Percentiles rank a stretch among this genome's conserved stretches.
Conservation (phyloP, 148 eudicot genomes). For the Rhododendron ovatum region DNA sequence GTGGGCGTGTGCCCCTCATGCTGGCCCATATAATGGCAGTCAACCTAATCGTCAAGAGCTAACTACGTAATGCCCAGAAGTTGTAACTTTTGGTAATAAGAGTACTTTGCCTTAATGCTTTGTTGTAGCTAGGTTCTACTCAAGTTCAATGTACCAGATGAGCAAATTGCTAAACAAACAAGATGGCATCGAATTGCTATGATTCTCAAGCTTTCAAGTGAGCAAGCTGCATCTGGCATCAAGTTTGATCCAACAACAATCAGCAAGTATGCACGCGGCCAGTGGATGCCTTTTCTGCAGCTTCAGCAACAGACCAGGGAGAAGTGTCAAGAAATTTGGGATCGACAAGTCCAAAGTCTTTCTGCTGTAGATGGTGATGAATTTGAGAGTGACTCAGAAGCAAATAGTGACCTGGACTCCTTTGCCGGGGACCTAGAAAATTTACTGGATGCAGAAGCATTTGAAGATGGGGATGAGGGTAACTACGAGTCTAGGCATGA, state of each 20-base stretch:
- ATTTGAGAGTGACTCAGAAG: conserved; percentile 87
- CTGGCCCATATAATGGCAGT: background rate
- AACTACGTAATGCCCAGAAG: background rate
- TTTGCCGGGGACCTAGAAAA: conserved; percentile 98
- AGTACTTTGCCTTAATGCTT: background rate
- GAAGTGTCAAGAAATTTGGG: conserved; percentile 99
- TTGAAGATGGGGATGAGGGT: conserved; percentile 76
- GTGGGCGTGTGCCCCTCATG: background rate
- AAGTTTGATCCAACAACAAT: conserved; percentile 87
- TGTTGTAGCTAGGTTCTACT: conserved; percentile 56
- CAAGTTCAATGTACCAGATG: conserved; percentile 74
- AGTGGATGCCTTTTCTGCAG: conserved; percentile 94
- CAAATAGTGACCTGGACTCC: conserved; percentile 92
- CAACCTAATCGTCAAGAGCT: background rate
- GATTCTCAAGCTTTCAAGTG: conserved; percentile 95
- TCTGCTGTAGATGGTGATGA: conserved; percentile 77
- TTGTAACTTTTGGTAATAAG: background rate
- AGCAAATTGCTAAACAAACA: conserved; percentile 72
- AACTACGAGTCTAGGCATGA: conserved; percentile 52
- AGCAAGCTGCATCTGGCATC: conserved; percentile 83
- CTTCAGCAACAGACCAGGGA: conserved; percentile 95
- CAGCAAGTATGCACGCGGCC: conserved; percentile 94
- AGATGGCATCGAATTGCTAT: conserved; percentile 97
- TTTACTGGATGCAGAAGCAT: conserved; percentile 95
- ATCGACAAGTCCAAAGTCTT: conserved; percentile 78